phyloP scores from a whole-genome alignment of 23 red algal species.

The Pyropia yezoensis region DNA sequence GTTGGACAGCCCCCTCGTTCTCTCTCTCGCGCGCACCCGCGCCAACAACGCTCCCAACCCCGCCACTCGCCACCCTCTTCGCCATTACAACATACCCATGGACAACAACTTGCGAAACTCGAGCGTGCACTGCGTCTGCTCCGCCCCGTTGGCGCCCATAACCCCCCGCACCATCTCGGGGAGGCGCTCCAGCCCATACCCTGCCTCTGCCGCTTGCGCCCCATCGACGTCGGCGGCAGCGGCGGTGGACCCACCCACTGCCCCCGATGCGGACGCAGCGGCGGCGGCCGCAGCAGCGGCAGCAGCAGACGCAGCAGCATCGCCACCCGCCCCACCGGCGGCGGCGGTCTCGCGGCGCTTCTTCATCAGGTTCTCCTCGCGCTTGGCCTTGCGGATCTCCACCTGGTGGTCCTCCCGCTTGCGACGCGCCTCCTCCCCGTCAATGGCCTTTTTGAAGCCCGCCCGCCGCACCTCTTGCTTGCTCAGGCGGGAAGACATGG shows the following conservation, averaged over 20 bases:
- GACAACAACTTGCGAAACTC: slow-evolving; percentile 89
- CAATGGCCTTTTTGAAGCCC: slow-evolving; percentile 87
- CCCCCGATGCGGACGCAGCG: slow-evolving; percentile 12
- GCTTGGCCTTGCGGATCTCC: slow-evolving; percentile 83
- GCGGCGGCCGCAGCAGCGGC: slow-evolving; percentile 6
- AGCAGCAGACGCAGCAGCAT: slow-evolving; percentile 10
- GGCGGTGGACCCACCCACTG: background rate
- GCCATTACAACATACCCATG: slow-evolving; percentile 6
- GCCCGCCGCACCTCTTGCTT: slow-evolving; percentile 56
- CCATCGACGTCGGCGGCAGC: slow-evolving; percentile 1
- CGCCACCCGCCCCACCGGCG: background rate
- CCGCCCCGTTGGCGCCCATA: slow-evolving; percentile 29
- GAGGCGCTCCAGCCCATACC: slow-evolving; percentile 13
- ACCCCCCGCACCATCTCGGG: slow-evolving; percentile 69
- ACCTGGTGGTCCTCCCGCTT: slow-evolving; percentile 89
- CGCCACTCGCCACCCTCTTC: too few species aligned
- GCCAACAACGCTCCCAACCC: too few species aligned
- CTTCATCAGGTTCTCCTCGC: slow-evolving; percentile 98
- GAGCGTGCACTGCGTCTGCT: slow-evolving; percentile 55
- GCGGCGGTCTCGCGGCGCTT: slow-evolving; percentile 71
- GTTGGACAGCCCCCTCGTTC: too few species aligned
- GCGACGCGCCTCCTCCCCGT: slow-evolving; percentile 76
- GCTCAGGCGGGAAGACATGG: slow-evolving; percentile 53
- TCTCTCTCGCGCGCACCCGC: too few species aligned
- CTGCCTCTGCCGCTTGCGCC: background rate